A percentile compares a stretch with the other conserved stretches of the same genome.
These are phyloP conservation scores for Remersonia thermophila DNA, from an alignment of 2,329 filamentous ascomycete species.

Conservation along the genomic window DNA sequence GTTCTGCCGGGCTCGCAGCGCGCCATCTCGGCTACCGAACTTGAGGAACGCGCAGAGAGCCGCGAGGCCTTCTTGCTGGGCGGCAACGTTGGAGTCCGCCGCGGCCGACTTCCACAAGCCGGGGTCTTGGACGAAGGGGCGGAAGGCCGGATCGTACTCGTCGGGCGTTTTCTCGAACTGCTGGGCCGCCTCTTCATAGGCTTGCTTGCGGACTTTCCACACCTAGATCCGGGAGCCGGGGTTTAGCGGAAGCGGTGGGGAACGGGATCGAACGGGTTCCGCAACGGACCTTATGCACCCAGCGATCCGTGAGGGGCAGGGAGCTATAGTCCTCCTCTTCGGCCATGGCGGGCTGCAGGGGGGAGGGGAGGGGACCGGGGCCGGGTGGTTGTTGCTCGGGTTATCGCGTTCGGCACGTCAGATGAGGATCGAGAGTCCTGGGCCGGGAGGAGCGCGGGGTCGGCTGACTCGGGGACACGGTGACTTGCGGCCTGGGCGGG, in stretches of 20 bases:
- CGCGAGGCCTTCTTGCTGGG: slow-evolving; percentile 82
- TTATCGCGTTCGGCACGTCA: no score
- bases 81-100: slow-evolving; percentile 89
- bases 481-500: slow-evolving; percentile 2
- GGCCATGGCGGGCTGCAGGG: slow-evolving; percentile 44
- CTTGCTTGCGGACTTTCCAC: slow-evolving; percentile 95
- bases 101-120: slow-evolving; percentile 86
- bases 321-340: slow-evolving; percentile 79
- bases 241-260: background rate
- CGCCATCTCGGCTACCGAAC: slow-evolving; percentile 70
- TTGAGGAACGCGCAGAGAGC: slow-evolving; percentile 88
- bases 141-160: slow-evolving; percentile 75
- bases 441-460: background rate
- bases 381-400: background rate
- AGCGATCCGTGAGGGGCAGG: slow-evolving; percentile 66
- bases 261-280: background rate
- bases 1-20: slow-evolving; percentile 60
- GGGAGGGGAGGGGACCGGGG: background rate
- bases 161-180: slow-evolving; percentile 74
- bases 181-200: slow-evolving; percentile 84
- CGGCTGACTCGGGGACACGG: slow-evolving; percentile 1
- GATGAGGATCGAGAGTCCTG: no score
- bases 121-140: slow-evolving; percentile 75
- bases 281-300: slow-evolving; percentile 62
- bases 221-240: slow-evolving; percentile 35